Evolutionary conservation across 805 yeast species (phyloP), one percentile per base, ranked within the genome.

Genomic region (Lipomyces sp.): DNA sequence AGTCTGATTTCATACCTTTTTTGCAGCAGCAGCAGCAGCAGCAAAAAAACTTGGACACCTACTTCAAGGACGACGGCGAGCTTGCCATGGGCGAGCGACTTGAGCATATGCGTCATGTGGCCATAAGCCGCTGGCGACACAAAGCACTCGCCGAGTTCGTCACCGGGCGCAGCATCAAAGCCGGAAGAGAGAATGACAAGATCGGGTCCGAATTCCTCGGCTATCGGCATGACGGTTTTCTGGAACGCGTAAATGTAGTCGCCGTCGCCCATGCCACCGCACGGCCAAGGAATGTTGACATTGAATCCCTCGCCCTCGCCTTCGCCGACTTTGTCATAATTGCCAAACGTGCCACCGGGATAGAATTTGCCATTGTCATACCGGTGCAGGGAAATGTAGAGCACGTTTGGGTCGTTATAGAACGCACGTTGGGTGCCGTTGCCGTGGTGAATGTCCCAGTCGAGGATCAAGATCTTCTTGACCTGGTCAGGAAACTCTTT

Each of bases 371-470:
- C 98, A 70, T 89, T 86, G 74, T 95, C 98, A 76, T 90, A 94
- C 70, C 99, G 85, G 78, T 95, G 99, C 37, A 94, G 79, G 0
- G 98, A 93, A 56, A 95, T 86, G 77, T 95, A 95, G 45, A 95
- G 82, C 7, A 95, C 98, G 63, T 96, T 81, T 34, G 96, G 96
- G 75, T 95, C 97, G 70, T 90, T 85, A 71, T 86, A 86, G 73
- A 95, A 95, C 1, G 96, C 92, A 76, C 90, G 89, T 77, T 95
- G 99, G 0, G 99, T 95, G 51, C 99, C 99, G 77, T 95, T 95
- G 33, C 99, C 99, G 77, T 95, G 99, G 78, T 95, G 99, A 58
- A 95, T 92, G 78, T 95, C 99, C 99, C 99, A 95, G 77, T 95
- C 99, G 30, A 93, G 75, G 66, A 95, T 87, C 64, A 92, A 86